Percentiles rank a stretch among this genome's conserved stretches.
phyloP scores from a whole-genome alignment of 495 filamentous ascomycete species.

The Letharia lupina region DNA sequence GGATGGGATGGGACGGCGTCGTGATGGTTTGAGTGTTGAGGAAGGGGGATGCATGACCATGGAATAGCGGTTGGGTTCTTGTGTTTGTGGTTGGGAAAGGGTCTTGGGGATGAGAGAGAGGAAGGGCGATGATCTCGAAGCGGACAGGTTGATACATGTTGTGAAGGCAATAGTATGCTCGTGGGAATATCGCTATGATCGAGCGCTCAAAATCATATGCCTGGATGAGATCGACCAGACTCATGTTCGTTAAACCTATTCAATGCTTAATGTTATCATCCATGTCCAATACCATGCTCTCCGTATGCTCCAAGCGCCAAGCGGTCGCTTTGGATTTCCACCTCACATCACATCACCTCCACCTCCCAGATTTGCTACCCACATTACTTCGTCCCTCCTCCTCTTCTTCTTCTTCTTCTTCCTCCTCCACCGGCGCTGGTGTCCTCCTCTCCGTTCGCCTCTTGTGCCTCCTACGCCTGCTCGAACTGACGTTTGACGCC shows the following conservation, averaged over 20 bases:
- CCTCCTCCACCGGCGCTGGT: conserved; percentile 78
- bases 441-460: conserved; percentile 64
- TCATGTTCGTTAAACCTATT: background rate
- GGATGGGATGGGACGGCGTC: too few relatives aligned
- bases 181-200: background rate
- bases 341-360: background rate
- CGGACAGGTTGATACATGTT: too few relatives aligned
- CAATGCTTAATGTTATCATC: background rate
- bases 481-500: conserved; percentile 82
- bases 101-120: too few relatives aligned
- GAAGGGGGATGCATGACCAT: too few relatives aligned
- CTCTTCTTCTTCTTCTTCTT: conserved; percentile 48
- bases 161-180: background rate
- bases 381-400: background rate
- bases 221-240: background rate
- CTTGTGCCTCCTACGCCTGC: conserved; percentile 60
- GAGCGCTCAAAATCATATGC: background rate
- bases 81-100: too few relatives aligned
- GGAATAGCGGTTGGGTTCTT: too few relatives aligned
- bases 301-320: background rate
- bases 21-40: too few relatives aligned
- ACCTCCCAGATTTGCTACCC: background rate
- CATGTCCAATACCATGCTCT: background rate
- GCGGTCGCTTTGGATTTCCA: background rate
- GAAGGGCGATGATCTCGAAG: too few relatives aligned